These are phyloP conservation scores for Pseudogymnoascus sp. DNA, from an alignment of 2,329 filamentous ascomycete genomes.

Conservation along the genomic window DNA sequence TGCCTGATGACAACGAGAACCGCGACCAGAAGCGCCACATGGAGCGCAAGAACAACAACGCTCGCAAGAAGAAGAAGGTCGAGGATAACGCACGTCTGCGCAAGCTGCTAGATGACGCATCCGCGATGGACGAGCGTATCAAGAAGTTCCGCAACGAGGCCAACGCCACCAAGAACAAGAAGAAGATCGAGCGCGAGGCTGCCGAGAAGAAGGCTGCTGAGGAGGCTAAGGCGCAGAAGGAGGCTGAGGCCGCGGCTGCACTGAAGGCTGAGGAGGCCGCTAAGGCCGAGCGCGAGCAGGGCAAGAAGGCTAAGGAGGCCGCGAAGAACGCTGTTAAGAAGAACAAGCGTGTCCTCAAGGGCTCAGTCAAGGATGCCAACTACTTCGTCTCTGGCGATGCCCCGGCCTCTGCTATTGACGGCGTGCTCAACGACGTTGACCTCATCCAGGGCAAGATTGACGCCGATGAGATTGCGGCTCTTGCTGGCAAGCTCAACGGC, in stretches of 20 bases:
- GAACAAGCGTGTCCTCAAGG: constrained; percentile 97
- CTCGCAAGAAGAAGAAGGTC: constrained; percentile 98
- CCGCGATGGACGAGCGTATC: constrained; percentile 85
- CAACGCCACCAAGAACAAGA: constrained; percentile 94
- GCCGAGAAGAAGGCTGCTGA: constrained; percentile 82
- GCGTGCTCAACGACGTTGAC: constrained; percentile 79
- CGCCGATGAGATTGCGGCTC: constrained; percentile 76
- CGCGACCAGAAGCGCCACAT: constrained; percentile 98
- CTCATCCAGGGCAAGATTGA: constrained; percentile 82
- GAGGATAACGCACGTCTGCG: constrained; percentile 91
- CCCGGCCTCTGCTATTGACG: constrained; percentile 71
- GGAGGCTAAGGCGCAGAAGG: constrained; percentile 76
- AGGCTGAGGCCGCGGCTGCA: constrained; percentile 70
- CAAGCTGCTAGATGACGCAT: constrained; percentile 80
- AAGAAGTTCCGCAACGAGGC: constrained; percentile 93
- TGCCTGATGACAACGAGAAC: constrained; percentile 97
- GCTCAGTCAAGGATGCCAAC: constrained; percentile 93
- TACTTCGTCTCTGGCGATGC: constrained; percentile 78
- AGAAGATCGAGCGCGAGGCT: constrained; percentile 81
- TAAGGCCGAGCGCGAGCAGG: constrained; percentile 74
- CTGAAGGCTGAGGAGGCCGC: constrained; percentile 82
- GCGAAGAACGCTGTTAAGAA: constrained; percentile 99
- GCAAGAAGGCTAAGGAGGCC: constrained; percentile 96
- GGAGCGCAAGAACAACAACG: constrained; percentile 96
- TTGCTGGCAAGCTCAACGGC: constrained; percentile 74